Base-by-base conservation (phyloP, 352 stramenopile species). In the Globisporangium viniferum region DNA sequence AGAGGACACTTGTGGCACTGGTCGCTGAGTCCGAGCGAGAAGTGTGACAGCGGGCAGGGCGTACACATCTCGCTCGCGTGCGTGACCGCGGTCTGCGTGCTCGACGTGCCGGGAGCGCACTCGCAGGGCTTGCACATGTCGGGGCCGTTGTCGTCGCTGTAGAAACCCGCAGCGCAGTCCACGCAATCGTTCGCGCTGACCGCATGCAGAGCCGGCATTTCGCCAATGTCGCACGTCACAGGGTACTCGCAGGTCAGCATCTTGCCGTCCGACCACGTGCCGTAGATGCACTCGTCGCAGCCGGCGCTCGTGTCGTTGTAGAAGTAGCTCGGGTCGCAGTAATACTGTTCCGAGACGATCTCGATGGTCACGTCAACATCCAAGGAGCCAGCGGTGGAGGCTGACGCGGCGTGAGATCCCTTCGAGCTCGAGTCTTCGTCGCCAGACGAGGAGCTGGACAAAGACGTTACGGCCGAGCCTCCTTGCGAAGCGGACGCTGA, bases 191-290 rank as follows among this genome's bases (percentile, higher is more conserved):
- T 54, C 8, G 62, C 18, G 18, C 59, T 64, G 18, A 64, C 14
- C 12, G 76, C 73, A 58, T 83, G 76, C 22, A 83, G 66, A 49
- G 41, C 44, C 15, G 74, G 73, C 73, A 79, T 79, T 27, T 36
- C 10, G 39, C 76, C 73, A 2, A 66, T 2, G 29, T 29, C 51
- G 48, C 76, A 83, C 22, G 59, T 56, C 24, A 83, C 76, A 0
- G 76, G 76, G 59, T 80, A 80, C 62, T 69, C 67, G 60, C 76
- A 83, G 48, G 7, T 73, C 36, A 60, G 67, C 76, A 83, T 83
- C 48, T 74, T 73, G 63, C 76, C 76, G 56, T 77, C 73, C 36
- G 76, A 83, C 74, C 73, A 83, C 48, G 74, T 83, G 65, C 76
- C 76, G 64, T 79, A 83, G 54, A 71, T 54, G 59, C 76, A 83